A percentile compares a stretch with the other conserved stretches of the same genome.
Evolutionary conservation across 768 basidiomycete genomes (phyloP).

Genomic region (Collybiopsis luxurians): DNA sequence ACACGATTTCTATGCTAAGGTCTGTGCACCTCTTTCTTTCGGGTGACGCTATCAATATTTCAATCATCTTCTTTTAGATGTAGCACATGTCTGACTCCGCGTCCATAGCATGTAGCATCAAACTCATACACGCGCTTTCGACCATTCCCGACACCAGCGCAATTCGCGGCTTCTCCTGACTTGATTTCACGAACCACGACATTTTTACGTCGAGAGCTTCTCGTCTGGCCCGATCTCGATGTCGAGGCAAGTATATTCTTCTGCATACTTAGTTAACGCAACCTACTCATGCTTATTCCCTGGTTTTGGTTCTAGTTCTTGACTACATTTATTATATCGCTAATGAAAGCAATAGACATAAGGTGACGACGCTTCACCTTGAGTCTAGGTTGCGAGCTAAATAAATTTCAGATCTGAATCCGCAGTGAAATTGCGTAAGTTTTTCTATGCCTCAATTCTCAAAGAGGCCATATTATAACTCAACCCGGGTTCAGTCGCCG

Average conservation of each 20-base stretch:
- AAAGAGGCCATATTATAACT: too few species aligned
- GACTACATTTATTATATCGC: slow-evolving; percentile 81
- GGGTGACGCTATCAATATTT: neutral
- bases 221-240: slow-evolving; percentile 87
- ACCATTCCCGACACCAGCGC: slow-evolving; percentile 86
- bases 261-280: too few species aligned
- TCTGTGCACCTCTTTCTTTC: slow-evolving; percentile 27
- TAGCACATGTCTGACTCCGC: slow-evolving; percentile 8
- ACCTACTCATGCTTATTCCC: too few species aligned
- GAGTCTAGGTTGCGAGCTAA: too few species aligned
- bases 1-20: slow-evolving; percentile 83
- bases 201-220: slow-evolving; percentile 83
- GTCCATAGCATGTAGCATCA: slow-evolving; percentile 80
- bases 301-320: slow-evolving; percentile 57
- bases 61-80: slow-evolving; percentile 7
- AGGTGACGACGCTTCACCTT: slow-evolving; percentile 24
- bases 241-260: slow-evolving; percentile 72
- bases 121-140: slow-evolving; percentile 83
- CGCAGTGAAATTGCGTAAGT: slow-evolving; percentile 60
- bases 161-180: slow-evolving; percentile 76
- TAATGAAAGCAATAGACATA: slow-evolving; percentile 93
- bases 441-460: too few species aligned
- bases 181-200: slow-evolving; percentile 71
- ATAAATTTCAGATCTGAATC: slow-evolving; percentile 57
- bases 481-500: slow-evolving; percentile 44